Percentiles rank a stretch among this genome's conserved stretches.
These are phyloP conservation scores for Ogataea paradorogensis DNA, from an alignment of 805 yeast species.

Conservation along the genomic window DNA sequence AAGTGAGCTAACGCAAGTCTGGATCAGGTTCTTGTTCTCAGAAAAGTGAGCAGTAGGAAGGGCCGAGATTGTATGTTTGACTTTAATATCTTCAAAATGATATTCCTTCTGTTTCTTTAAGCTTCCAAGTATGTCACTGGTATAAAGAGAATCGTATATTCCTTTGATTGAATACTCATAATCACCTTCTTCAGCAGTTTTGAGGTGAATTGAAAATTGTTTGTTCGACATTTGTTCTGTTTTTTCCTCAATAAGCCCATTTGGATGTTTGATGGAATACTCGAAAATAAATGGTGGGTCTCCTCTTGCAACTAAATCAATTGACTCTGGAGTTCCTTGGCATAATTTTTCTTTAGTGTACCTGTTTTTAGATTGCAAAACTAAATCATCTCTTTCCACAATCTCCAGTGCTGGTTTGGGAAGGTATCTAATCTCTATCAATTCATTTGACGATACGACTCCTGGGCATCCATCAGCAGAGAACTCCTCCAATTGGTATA, in stretches of 20 bases:
- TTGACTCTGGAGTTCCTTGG: slow-evolving; percentile 22
- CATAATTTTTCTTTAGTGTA: slow-evolving; percentile 23
- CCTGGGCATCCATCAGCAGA: slow-evolving; percentile 48
- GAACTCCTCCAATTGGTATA: slow-evolving; percentile 39
- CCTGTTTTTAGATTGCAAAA: neutral
- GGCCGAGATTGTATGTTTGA: slow-evolving; percentile 53
- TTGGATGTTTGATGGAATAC: slow-evolving; percentile 60
- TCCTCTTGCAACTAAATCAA: slow-evolving; percentile 48
- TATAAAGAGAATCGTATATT: slow-evolving; percentile 64
- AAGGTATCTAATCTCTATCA: slow-evolving; percentile 27
- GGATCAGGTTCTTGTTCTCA: slow-evolving; percentile 18
- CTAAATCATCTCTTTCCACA: slow-evolving; percentile 7
- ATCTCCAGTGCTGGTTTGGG: slow-evolving; percentile 30
- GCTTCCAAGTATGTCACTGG: slow-evolving; percentile 35
- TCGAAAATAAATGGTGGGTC: slow-evolving; percentile 64
- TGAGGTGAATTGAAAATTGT: slow-evolving; percentile 36
- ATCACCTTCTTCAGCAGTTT: slow-evolving; percentile 49
- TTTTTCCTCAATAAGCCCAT: slow-evolving; percentile 42
- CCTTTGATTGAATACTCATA: slow-evolving; percentile 60
- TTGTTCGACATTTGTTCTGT: slow-evolving; percentile 46
- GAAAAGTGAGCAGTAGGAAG: slow-evolving; percentile 53
- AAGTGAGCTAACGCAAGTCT: slow-evolving; percentile 31
- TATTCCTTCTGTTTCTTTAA: slow-evolving; percentile 25
- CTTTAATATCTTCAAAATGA: slow-evolving; percentile 32
- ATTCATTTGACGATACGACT: slow-evolving; percentile 22